Evolutionary conservation across 108 stramenopile genomes (phyloP).

Genomic region (Cyclotella choctawhatcheeana): DNA sequence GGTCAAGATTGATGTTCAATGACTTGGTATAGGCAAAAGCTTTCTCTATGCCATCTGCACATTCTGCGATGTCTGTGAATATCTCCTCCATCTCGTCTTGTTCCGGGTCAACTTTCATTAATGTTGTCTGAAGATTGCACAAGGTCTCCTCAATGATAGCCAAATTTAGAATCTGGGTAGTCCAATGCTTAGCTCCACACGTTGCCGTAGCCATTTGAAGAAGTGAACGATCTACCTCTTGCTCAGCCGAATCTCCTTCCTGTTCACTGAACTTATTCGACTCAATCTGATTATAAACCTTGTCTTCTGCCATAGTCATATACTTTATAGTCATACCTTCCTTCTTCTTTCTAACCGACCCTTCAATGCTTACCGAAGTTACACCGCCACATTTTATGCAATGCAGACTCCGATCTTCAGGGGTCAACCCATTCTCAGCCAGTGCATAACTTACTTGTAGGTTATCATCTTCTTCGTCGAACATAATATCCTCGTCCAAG

Average conservation of each 20-base stretch:
- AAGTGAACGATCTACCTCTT: slow-evolving; percentile 44
- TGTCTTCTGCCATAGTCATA: slow-evolving; percentile 44
- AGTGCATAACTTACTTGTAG: slow-evolving; percentile 54
- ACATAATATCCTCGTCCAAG: slow-evolving; percentile 82
- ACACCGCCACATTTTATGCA: slow-evolving; percentile 24
- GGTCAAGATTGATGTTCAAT: slow-evolving; percentile 54
- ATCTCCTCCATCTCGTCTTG: slow-evolving; percentile 52
- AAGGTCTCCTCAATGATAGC: slow-evolving; percentile 47
- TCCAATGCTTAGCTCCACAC: slow-evolving; percentile 50
- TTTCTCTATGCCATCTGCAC: slow-evolving; percentile 79
- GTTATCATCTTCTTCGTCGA: slow-evolving; percentile 68
- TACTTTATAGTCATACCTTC: slow-evolving; percentile 32
- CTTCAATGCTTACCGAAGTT: slow-evolving; percentile 8
- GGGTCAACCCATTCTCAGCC: slow-evolving; percentile 25
- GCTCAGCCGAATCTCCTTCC: slow-evolving; percentile 8
- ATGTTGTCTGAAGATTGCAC: slow-evolving; percentile 36
- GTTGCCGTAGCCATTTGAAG: slow-evolving; percentile 51
- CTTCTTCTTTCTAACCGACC: slow-evolving; percentile 32
- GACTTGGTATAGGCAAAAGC: slow-evolving; percentile 59
- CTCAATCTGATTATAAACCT: slow-evolving; percentile 39
- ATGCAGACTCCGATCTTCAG: slow-evolving; percentile 27
- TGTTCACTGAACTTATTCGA: slow-evolving; percentile 3
- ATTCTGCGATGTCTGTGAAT: slow-evolving; percentile 63
- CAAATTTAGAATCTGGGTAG: slow-evolving; percentile 43
- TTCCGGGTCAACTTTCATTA: slow-evolving; percentile 36